phyloP scores from a whole-genome alignment of 257 asterid species.

The Nicotiana tabacum region DNA sequence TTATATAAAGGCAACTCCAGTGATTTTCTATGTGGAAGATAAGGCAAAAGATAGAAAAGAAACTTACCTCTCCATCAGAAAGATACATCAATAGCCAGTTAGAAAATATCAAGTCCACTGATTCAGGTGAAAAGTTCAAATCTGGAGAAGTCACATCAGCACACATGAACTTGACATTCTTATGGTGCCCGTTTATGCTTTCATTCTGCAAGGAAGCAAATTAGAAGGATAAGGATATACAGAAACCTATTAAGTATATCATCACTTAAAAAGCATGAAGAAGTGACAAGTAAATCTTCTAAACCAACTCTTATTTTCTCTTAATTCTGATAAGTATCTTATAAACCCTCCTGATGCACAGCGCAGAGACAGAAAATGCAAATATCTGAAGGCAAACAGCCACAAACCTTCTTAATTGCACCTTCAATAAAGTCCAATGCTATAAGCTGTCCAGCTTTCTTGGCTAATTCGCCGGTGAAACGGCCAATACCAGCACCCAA shows the following conservation, averaged over 20 bases:
- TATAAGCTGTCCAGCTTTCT: constrained; percentile 56
- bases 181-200: constrained; percentile 50
- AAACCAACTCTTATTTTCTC: neutral
- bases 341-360: neutral
- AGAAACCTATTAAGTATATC: neutral
- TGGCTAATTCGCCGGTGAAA: constrained; percentile 84
- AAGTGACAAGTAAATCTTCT: neutral
- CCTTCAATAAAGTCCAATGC: constrained; percentile 93
- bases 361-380: neutral
- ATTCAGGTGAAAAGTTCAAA: constrained; percentile 61
- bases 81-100: constrained; percentile 98
- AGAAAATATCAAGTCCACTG: constrained; percentile 78
- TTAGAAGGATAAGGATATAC: neutral
- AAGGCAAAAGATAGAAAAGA: neutral
- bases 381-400: constrained; percentile 10
- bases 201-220: constrained; percentile 55
- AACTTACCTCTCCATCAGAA: constrained; percentile 79
- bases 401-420: constrained; percentile 65
- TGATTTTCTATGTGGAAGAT: neutral
- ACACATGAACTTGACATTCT: constrained; percentile 75
- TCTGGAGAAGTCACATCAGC: constrained; percentile 90
- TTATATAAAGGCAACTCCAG: neutral
- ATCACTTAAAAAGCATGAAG: neutral
- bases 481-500: constrained; percentile 99
- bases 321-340: neutral